phyloP scores from a whole-genome alignment of 164 flowering plant species.

The Berberis vulgaris region DNA sequence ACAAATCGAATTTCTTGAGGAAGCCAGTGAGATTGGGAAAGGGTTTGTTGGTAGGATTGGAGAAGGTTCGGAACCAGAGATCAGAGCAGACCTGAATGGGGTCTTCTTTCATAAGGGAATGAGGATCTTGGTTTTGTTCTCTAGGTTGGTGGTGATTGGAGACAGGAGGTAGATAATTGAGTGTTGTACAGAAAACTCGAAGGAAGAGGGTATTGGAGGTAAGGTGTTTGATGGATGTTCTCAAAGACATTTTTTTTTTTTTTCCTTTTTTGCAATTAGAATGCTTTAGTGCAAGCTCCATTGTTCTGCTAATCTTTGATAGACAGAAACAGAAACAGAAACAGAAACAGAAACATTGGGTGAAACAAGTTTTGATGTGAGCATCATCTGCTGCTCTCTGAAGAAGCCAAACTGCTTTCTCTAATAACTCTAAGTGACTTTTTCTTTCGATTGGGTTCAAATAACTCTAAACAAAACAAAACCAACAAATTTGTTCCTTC shows the following conservation, averaged over 20 bases:
- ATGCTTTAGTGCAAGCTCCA: too few species aligned
- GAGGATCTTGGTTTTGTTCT: constrained; percentile 30
- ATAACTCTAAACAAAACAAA: too few species aligned
- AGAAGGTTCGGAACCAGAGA: constrained; percentile 71
- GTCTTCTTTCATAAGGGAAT: constrained; percentile 69
- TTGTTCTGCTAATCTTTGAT: too few species aligned
- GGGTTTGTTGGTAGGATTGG: constrained; percentile 31
- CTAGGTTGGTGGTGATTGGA: background rate
- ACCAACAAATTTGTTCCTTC: too few species aligned
- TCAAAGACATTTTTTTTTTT: constrained; percentile 6
- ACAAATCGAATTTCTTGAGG: constrained; percentile 77
- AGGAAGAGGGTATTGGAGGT: constrained; percentile 6
- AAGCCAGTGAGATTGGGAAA: constrained; percentile 75
- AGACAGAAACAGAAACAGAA: too few species aligned
- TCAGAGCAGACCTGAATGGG: constrained; percentile 63
- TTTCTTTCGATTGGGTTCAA: too few species aligned
- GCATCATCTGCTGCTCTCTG: too few species aligned
- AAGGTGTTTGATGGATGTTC: constrained; percentile 5
- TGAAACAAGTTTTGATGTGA: too few species aligned
- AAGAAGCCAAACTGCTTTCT: too few species aligned
- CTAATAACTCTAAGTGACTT: too few species aligned
- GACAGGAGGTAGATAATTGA: constrained; percentile 9
- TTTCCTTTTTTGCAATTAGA: too few species aligned
- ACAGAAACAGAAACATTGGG: too few species aligned
- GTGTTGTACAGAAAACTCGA: constrained; percentile 8